Base-by-base conservation (phyloP, 148 eudicot genomes). In the Polygonum maritimum region DNA sequence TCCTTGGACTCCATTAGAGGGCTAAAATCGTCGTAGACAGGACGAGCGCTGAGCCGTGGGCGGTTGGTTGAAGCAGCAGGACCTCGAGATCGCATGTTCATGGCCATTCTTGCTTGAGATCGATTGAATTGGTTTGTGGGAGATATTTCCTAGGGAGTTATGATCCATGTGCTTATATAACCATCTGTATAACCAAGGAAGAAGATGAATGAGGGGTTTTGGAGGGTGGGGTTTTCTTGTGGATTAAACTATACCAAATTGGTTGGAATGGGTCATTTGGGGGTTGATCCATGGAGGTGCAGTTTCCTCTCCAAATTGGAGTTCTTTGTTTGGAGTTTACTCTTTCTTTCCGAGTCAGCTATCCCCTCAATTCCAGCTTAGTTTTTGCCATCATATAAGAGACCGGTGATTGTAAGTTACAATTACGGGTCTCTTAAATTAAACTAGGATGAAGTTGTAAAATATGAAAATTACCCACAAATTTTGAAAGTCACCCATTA, bases 1-100 rank as follows among this genome's bases (percentile, higher is more conserved):
- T 87, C 83, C 76, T 82, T 73, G 92, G 85, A 82, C 63, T 92
- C 94, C 0, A 78, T 69, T 9, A 16, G 22, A 10, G 97, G 94
- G 70, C 54, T 85, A 60, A 90, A 88, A 19, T 85, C 88, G 74
- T 90, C 92, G 4, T 84, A 88, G 1, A 83, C 84, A 65, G 71
- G 16, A 65, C 71, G 71, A 65, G 5, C 4, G 71, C 44, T 36
- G 71, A 33, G n/a, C n/a, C 71, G 71, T 3, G 41, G 41, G 8
- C 71, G 71, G 71, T 36, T 65, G 44, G 19, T 36, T 19, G 71
- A 65, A 4, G n/a, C n/a, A 36, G 44, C 41, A 35, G 36, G 71
- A 65, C 71, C 71, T 65, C 44, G 71, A 35, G 71, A 13, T 36
- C 71, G 35, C 19, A 6, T 36, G 21, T 19, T 36, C 71, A 65